Evolutionary conservation across 2,329 filamentous ascomycete genomes (phyloP).

Genomic region (Neobulgaria alba): DNA sequence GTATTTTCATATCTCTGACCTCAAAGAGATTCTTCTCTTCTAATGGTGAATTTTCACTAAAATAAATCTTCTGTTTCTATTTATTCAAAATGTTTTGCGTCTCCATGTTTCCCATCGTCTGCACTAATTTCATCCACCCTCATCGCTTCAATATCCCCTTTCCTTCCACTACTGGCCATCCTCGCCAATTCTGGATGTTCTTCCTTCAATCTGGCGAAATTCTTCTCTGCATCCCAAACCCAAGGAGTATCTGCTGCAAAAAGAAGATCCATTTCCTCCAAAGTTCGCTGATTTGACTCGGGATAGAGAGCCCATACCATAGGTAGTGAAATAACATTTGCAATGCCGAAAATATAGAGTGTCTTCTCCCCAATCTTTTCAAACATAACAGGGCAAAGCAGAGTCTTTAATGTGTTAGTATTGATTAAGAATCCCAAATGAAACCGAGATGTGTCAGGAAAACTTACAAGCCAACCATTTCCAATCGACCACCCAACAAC

Average conservation of each 20-base stretch:
- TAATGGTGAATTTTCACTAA: too few species aligned
- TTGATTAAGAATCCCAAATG: neutral
- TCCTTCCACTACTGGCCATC: too few species aligned
- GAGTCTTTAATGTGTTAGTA: slow-evolving; percentile 23
- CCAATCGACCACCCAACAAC: slow-evolving; percentile 71
- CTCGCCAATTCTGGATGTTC: slow-evolving; percentile 47
- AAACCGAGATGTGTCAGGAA: too few species aligned
- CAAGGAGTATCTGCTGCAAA: slow-evolving; percentile 60
- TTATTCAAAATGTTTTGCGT: too few species aligned
- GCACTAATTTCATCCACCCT: too few species aligned
- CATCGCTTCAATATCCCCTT: too few species aligned
- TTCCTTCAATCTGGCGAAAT: slow-evolving; percentile 52
- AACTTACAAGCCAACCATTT: slow-evolving; percentile 52
- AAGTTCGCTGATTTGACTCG: slow-evolving; percentile 63
- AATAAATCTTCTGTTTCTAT: too few species aligned
- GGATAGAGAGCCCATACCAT: slow-evolving; percentile 64
- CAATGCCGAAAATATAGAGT: slow-evolving; percentile 63
- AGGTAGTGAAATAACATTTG: slow-evolving; percentile 56
- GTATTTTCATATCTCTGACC: too few species aligned
- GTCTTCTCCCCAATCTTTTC: slow-evolving; percentile 59
- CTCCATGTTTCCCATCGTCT: too few species aligned
- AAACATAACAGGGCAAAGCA: slow-evolving; percentile 35
- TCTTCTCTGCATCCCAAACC: slow-evolving; percentile 63
- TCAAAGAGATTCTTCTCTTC: too few species aligned
- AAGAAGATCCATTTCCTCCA: slow-evolving; percentile 68